Conservation (phyloP, 2,329 filamentous ascomycete species). For the Verticillium longisporum region DNA sequence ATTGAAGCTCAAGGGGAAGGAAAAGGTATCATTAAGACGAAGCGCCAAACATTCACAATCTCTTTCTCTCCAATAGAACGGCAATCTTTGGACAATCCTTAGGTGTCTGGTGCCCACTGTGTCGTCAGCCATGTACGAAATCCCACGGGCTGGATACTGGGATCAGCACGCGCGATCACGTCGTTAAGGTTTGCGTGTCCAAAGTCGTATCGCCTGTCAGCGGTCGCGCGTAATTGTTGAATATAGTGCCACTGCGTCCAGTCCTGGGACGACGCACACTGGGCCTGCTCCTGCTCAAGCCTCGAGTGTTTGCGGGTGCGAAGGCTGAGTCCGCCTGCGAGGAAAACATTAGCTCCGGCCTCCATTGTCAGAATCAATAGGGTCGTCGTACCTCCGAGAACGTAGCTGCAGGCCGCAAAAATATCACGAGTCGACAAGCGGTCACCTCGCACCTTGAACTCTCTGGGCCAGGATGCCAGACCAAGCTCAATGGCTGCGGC, state of each 20-base stretch:
- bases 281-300: conserved; percentile 14
- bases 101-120: conserved; percentile 29
- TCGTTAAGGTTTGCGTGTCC: conserved; percentile 53
- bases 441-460: conserved; percentile 65
- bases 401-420: conserved; percentile 38
- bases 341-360: neutral
- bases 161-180: conserved; percentile 26
- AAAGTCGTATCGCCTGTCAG: conserved; percentile 62
- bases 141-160: conserved; percentile 37
- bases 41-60: neutral
- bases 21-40: neutral
- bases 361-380: neutral
- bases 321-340: conserved; percentile 31
- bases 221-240: conserved; percentile 59
- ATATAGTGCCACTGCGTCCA: conserved; percentile 44
- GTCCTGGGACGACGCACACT: conserved; percentile 34
- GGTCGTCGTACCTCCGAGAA: conserved; percentile 38
- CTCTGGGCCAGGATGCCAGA: conserved; percentile 54
- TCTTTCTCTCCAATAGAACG: neutral
- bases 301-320: conserved; percentile 30
- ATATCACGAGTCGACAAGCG: conserved; percentile 54
- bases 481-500: conserved; percentile 61
- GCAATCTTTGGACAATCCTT: conserved; percentile 3
- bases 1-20: neutral
- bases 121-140: conserved; percentile 49